Evolutionary conservation across 257 asterid species (phyloP).

Genomic region (Eucommia ulmoides): DNA sequence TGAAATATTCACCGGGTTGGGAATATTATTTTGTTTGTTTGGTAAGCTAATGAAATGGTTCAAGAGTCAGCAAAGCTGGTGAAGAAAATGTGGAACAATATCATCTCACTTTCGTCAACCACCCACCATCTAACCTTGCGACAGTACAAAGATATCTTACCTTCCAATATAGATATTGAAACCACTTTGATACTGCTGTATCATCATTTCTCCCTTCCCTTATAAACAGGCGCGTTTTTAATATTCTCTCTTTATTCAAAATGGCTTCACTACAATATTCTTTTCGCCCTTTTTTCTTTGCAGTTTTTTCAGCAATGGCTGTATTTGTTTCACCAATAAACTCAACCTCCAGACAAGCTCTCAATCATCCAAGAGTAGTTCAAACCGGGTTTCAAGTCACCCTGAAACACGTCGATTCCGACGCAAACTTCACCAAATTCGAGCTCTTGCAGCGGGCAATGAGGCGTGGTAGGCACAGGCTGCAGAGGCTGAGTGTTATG

Average conservation of each 20-base stretch:
- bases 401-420: slow-evolving; percentile 49
- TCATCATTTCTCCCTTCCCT: too few relatives aligned
- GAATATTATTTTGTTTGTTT: too few relatives aligned
- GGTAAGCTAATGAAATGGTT: too few relatives aligned
- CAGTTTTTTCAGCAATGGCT: slow-evolving; percentile 8
- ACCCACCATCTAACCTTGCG: too few relatives aligned
- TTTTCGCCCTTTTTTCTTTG: not conserved
- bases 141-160: too few relatives aligned
- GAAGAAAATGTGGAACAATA: too few relatives aligned
- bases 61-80: too few relatives aligned
- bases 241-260: not conserved
- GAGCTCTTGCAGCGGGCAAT: slow-evolving; percentile 52
- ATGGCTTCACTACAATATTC: slow-evolving; percentile 16
- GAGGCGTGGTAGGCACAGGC: slow-evolving; percentile 49
- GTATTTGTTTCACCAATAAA: slow-evolving; percentile 18
- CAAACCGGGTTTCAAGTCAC: slow-evolving; percentile 40
- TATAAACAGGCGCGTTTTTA: too few relatives aligned
- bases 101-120: too few relatives aligned
- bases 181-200: too few relatives aligned
- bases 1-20: too few relatives aligned
- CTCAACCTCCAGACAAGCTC: slow-evolving; percentile 31
- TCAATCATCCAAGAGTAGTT: slow-evolving; percentile 2
- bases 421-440: slow-evolving; percentile 42
- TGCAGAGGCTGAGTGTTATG: slow-evolving; percentile 30
- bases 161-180: too few relatives aligned